A percentile compares a stretch with the other conserved stretches of the same genome.
Evolutionary conservation across 2,329 filamentous ascomycete species (phyloP).

Genomic region (Sporothrix euskadiensis): DNA sequence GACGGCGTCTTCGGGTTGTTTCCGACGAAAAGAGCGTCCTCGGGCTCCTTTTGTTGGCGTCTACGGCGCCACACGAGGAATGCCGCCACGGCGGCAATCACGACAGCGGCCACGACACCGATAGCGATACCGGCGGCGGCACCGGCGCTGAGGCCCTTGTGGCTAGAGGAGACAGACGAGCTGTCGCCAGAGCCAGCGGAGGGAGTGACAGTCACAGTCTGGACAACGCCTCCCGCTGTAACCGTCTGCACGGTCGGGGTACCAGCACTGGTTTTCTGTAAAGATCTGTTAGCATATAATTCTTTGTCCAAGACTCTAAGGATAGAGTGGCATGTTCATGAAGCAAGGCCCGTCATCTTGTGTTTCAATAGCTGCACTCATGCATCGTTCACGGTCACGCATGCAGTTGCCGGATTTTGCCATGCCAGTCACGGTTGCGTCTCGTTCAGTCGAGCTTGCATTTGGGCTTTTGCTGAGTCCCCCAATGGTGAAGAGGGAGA

Average conservation of each 20-base stretch:
- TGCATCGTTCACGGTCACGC: constrained; percentile 22
- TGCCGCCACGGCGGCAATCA: constrained; percentile 41
- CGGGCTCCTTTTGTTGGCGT: constrained; percentile 47
- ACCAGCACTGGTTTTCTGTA: constrained; percentile 13
- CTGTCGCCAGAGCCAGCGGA: constrained; percentile 15
- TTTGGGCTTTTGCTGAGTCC: not conserved
- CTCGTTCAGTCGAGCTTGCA: not conserved
- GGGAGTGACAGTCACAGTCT: constrained; percentile 58
- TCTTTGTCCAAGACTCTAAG: not conserved
- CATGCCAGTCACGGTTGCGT: constrained; percentile 11
- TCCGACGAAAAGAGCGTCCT: constrained; percentile 47
- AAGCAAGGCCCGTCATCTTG: not conserved
- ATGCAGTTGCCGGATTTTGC: constrained; percentile 14
- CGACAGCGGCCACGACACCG: constrained; percentile 44
- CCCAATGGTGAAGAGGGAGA: not conserved
- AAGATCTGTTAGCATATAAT: constrained; percentile 2
- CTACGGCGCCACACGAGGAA: constrained; percentile 41
- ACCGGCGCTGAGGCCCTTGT: constrained; percentile 46
- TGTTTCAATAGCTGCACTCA: constrained; percentile 10
- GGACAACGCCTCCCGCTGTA: constrained; percentile 54
- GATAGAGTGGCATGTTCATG: not conserved
- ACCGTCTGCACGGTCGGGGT: constrained; percentile 51
- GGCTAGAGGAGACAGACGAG: constrained; percentile 29
- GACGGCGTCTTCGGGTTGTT: constrained; percentile 39
- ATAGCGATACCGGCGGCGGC: constrained; percentile 55